Percentiles rank a stretch among this genome's conserved stretches.
Conservation (phyloP, 495 filamentous ascomycete genomes). For the Hypoxylon fragiforme region DNA sequence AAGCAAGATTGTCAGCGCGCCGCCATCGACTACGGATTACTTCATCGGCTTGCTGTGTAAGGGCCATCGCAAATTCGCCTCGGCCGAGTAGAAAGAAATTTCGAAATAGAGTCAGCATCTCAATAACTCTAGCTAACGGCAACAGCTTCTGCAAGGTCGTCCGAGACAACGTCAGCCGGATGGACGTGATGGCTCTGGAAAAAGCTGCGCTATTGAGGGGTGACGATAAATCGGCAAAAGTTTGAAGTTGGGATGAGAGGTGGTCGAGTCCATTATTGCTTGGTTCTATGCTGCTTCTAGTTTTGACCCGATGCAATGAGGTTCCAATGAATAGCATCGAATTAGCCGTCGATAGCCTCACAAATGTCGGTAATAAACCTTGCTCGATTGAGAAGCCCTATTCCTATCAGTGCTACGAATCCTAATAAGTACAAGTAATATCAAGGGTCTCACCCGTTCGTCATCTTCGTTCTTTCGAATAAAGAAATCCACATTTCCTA, state of each 20-base stretch:
- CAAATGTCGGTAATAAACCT: conserved; percentile 73
- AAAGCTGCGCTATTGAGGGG: conserved; percentile 74
- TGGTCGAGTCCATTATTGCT: conserved; percentile 62
- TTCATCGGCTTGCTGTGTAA: conserved; percentile 82
- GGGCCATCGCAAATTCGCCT: conserved; percentile 86
- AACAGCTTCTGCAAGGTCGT: conserved; percentile 79
- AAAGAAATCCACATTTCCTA: conserved; percentile 82
- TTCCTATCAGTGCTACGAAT: conserved; percentile 3
- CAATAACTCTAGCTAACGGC: conserved; percentile 72
- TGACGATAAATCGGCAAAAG: conserved; percentile 69
- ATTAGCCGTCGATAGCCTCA: conserved; percentile 69
- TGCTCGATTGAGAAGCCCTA: conserved; percentile 59
- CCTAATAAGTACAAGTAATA: not conserved
- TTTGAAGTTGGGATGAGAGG: conserved; percentile 69
- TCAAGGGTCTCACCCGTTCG: conserved; percentile 43
- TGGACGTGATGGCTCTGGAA: conserved; percentile 69
- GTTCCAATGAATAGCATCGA: conserved; percentile 92
- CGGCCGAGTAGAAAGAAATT: conserved; percentile 85
- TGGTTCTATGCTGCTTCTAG: conserved; percentile 50
- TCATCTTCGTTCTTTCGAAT: conserved; percentile 52
- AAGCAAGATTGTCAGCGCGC: conserved; percentile 54
- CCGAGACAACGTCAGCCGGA: conserved; percentile 78
- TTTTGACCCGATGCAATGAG: conserved; percentile 78
- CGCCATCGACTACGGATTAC: conserved; percentile 64
- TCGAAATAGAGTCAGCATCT: conserved; percentile 74